A percentile compares a stretch with the other conserved stretches of the same genome.
Evolutionary conservation across 805 yeast genomes (phyloP).

Genomic region (Cyberlindnera mississippiensis): DNA sequence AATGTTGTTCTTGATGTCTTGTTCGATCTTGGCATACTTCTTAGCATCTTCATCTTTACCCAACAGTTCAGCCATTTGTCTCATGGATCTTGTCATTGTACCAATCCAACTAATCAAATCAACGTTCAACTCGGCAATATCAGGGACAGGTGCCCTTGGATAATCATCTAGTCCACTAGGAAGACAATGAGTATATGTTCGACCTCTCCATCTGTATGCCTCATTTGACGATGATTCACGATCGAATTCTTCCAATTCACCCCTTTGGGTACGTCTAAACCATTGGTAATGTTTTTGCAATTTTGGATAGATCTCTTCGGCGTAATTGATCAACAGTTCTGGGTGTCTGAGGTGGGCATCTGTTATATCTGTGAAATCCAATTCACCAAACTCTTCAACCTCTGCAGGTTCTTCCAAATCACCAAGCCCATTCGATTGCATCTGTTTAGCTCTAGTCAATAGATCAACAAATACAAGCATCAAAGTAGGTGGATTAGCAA

Average conservation of each 20-base stretch:
- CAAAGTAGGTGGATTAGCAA: constrained; percentile 95
- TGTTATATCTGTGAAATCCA: constrained; percentile 35
- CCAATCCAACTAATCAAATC: constrained; percentile 93
- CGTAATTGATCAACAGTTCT: constrained; percentile 53
- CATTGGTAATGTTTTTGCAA: constrained; percentile 75
- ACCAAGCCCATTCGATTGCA: constrained; percentile 19
- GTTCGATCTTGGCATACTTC: constrained; percentile 49
- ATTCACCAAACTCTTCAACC: constrained; percentile 25
- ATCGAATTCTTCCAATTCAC: constrained; percentile 68
- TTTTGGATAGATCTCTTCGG: constrained; percentile 67
- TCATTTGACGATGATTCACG: constrained; percentile 55
- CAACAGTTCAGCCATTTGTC: constrained; percentile 61
- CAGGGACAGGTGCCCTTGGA: constrained; percentile 80
- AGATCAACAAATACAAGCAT: constrained; percentile 66
- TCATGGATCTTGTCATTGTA: constrained; percentile 82
- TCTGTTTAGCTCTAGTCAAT: constrained; percentile 40
- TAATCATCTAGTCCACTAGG: constrained; percentile 96
- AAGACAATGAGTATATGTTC: constrained; percentile 78
- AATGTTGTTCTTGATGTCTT: constrained; percentile 57
- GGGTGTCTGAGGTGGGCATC: constrained; percentile 54
- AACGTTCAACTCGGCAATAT: constrained; percentile 84
- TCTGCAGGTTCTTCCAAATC: constrained; percentile 31
- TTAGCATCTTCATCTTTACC: constrained; percentile 55
- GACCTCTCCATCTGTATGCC: constrained; percentile 90
- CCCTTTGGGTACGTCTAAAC: constrained; percentile 79